Conservation (phyloP, 176 grass and related monocot genomes). For the Carex pumila region DNA sequence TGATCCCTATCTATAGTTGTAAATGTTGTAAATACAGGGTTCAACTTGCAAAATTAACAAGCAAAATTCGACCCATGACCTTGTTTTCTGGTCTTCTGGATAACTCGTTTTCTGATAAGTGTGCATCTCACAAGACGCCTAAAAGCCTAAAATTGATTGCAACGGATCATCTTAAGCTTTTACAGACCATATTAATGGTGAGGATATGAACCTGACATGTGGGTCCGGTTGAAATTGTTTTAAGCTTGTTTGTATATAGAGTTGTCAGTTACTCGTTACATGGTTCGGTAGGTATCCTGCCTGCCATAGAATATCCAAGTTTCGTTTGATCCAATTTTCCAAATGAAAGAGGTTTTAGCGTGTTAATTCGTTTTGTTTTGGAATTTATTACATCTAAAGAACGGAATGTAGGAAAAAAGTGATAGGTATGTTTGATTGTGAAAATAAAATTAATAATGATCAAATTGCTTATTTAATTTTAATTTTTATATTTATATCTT, state of each 20-base stretch:
- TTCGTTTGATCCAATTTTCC: not conserved
- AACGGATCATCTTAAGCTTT: not conserved
- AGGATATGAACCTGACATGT: not conserved
- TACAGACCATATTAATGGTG: not conserved
- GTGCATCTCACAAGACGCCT: not conserved
- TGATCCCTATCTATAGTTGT: too few relatives aligned
- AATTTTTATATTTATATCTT: too few relatives aligned
- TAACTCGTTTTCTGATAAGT: not conserved
- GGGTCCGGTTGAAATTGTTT: not conserved
- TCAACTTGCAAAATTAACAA: too few relatives aligned
- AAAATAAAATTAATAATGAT: too few relatives aligned
- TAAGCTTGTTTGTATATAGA: not conserved
- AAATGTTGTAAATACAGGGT: too few relatives aligned
- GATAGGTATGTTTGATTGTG: too few relatives aligned
- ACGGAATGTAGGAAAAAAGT: too few relatives aligned
- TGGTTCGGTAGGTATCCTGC: not conserved
- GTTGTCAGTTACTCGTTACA: not conserved
- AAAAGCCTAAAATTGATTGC: not conserved
- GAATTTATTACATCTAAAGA: not conserved
- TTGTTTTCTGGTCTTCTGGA: not conserved
- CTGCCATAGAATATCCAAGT: not conserved
- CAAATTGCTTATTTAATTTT: too few relatives aligned
- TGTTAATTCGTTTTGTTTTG: slow-evolving; percentile 3
- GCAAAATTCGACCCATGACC: not conserved
- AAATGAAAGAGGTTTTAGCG: slow-evolving; percentile 8